Percentiles rank a stretch among this genome's conserved stretches.
Evolutionary conservation across 1,139 yeast genomes (phyloP).

Genomic region (Saccharomyces hybrid): DNA sequence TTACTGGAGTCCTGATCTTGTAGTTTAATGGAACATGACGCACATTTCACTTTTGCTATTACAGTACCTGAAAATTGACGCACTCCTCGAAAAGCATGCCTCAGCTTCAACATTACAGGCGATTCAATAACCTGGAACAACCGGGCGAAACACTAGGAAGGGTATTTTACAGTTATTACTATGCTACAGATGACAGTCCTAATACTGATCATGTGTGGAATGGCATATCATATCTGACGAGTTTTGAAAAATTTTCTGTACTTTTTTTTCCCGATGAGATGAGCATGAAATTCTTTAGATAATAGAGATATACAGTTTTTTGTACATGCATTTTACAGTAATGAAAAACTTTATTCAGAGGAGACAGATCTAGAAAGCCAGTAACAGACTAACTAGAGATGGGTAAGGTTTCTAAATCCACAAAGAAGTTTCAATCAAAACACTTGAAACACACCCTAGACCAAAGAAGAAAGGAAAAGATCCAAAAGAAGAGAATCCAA

Average conservation of each 20-base stretch:
- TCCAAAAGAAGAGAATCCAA: conserved; percentile 55
- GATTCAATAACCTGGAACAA: background rate
- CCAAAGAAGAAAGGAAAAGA: conserved; percentile 76
- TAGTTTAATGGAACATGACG: conserved; percentile 47
- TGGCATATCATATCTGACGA: background rate
- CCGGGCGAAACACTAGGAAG: background rate
- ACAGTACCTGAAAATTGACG: conserved; percentile 5
- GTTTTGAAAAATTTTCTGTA: conserved; percentile 10
- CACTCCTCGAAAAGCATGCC: background rate
- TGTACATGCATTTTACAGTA: too few relatives aligned
- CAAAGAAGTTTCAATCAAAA: conserved; percentile 91
- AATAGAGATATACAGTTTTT: background rate
- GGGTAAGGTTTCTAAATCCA: conserved; percentile 61
- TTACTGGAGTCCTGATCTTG: conserved; percentile 35
- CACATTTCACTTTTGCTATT: conserved; percentile 20
- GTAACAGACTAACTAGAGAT: conserved; percentile 20
- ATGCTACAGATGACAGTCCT: too few relatives aligned
- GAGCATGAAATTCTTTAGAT: conserved; percentile 6
- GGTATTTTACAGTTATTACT: too few relatives aligned
- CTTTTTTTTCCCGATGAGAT: conserved; percentile 7
- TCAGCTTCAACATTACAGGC: background rate
- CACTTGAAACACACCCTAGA: conserved; percentile 83
- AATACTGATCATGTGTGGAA: too few relatives aligned
- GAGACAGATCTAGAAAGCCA: background rate
- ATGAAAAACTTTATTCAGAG: too few relatives aligned